Evolutionary conservation across 2,329 filamentous ascomycete species (phyloP).

Genomic region (Ceratocystiopsis minuta): DNA sequence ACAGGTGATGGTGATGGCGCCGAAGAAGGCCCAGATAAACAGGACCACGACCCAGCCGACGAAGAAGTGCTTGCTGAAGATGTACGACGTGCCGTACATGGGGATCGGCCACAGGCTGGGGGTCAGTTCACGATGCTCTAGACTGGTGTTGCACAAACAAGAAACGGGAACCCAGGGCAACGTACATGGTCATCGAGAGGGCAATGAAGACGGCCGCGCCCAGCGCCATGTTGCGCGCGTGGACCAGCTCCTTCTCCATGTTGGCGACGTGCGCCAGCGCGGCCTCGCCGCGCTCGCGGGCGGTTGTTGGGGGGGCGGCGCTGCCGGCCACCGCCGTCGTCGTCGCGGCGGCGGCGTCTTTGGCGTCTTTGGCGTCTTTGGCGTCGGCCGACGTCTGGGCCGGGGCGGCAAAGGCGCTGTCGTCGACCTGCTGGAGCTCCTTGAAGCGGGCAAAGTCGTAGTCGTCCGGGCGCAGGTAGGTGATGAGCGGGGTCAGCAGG

Average conservation of each 20-base stretch:
- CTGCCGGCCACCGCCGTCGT: too few relatives aligned
- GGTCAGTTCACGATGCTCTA: too few relatives aligned
- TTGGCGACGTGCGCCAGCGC: slow-evolving; percentile 70
- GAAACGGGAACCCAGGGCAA: too few relatives aligned
- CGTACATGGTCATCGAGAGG: slow-evolving; percentile 8
- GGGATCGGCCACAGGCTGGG: too few relatives aligned
- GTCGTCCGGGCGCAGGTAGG: too few relatives aligned
- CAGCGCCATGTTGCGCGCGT: slow-evolving; percentile 46
- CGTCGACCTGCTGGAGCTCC: slow-evolving; percentile 49
- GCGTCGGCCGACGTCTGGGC: slow-evolving; percentile 10
- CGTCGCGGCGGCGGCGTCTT: too few relatives aligned
- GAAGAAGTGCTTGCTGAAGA: too few relatives aligned
- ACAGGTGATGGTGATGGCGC: slow-evolving; percentile 2
- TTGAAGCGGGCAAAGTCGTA: slow-evolving; percentile 63
- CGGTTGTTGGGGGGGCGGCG: slow-evolving; percentile 7
- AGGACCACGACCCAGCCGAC: too few relatives aligned
- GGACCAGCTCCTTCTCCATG: slow-evolving; percentile 59
- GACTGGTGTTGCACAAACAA: too few relatives aligned
- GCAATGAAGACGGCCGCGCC: slow-evolving; percentile 31
- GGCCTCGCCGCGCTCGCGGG: slow-evolving; percentile 48
- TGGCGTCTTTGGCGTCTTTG: background rate
- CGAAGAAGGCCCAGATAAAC: slow-evolving; percentile 6
- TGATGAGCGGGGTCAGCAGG: slow-evolving; percentile 39
- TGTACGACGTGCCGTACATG: too few relatives aligned
- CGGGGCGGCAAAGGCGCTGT: slow-evolving; percentile 24